These are phyloP conservation scores for Talaromyces sp. DNA, from an alignment of 2,329 filamentous ascomycete genomes.

Conservation along the genomic window DNA sequence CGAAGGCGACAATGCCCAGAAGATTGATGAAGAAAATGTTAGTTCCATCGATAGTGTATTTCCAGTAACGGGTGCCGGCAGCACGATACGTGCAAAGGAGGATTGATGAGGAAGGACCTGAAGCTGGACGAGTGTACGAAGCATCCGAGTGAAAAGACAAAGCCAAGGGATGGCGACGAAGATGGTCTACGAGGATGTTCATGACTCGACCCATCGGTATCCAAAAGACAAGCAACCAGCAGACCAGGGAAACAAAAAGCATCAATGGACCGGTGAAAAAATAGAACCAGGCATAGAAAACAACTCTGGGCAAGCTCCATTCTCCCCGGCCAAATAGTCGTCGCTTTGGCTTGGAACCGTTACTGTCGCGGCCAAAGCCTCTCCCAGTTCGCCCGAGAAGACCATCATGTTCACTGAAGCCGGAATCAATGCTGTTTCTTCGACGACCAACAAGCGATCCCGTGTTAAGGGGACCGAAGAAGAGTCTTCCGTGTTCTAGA, in stretches of 20 bases:
- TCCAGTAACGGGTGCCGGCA: constrained; percentile 94
- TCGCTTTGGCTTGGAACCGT: constrained; percentile 59
- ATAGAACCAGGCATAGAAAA: constrained; percentile 97
- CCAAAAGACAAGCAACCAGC: constrained; percentile 95
- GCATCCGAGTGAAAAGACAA: constrained; percentile 88
- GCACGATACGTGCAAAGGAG: constrained; percentile 95
- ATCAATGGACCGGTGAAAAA: constrained; percentile 81
- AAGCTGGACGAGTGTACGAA: constrained; percentile 64
- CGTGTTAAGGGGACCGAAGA: constrained; percentile 77
- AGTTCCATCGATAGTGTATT: constrained; percentile 96
- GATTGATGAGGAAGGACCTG: constrained; percentile 74
- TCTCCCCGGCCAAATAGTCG: constrained; percentile 90
- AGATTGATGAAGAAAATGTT: constrained; percentile 99
- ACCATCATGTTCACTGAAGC: constrained; percentile 76
- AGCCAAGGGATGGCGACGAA: constrained; percentile 86
- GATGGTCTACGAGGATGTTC: constrained; percentile 80
- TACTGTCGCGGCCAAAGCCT: constrained; percentile 39
- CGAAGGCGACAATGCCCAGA: constrained; percentile 86
- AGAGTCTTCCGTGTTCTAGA: constrained; percentile 88
- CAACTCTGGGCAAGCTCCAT: constrained; percentile 89
- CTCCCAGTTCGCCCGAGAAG: constrained; percentile 67
- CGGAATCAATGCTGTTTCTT: constrained; percentile 82
- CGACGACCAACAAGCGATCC: constrained; percentile 81
- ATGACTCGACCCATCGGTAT: constrained; percentile 98
- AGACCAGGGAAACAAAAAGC: constrained; percentile 78